Percentiles rank a stretch among this genome's conserved stretches.
phyloP scores from a whole-genome alignment of 352 stramenopile genomes.

The Aphanomyces invadans region DNA sequence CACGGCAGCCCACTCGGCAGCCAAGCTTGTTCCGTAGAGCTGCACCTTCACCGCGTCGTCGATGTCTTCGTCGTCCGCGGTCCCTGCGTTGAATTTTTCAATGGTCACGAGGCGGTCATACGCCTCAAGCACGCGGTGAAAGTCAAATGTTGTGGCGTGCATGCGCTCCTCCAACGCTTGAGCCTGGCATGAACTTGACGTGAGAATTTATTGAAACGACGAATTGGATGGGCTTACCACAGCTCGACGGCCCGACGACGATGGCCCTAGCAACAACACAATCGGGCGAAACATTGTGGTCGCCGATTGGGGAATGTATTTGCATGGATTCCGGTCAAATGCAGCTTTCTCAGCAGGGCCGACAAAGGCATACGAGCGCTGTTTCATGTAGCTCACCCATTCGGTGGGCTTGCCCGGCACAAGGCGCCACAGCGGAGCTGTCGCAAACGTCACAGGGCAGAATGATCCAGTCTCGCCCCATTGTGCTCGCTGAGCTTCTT shows the following conservation, averaged over 20 bases:
- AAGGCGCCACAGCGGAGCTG: not conserved
- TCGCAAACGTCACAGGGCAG: slow-evolving; percentile 13
- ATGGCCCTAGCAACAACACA: not conserved
- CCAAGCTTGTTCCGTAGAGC: not conserved
- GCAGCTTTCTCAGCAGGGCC: slow-evolving; percentile 6
- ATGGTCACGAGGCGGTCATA: not conserved
- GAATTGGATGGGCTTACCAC: not conserved
- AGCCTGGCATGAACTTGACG: not conserved
- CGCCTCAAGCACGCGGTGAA: not conserved
- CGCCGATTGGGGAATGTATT: not conserved
- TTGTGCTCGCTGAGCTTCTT: not conserved
- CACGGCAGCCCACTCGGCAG: not conserved
- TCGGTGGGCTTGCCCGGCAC: slow-evolving; percentile 11
- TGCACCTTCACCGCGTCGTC: not conserved
- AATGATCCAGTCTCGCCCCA: not conserved
- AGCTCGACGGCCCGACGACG: not conserved
- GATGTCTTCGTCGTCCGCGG: not conserved
- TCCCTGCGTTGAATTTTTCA: not conserved
- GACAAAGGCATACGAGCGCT: not conserved
- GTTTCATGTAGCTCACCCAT: slow-evolving; percentile 1
- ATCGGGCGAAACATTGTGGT: slow-evolving; percentile 10
- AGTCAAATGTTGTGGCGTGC: not conserved
- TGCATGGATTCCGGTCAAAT: slow-evolving; percentile 14
- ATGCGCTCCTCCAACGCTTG: not conserved
- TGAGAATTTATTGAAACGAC: not conserved